Base-by-base conservation (phyloP, 2,329 filamentous ascomycete genomes). In the Cladosporium sp. region DNA sequence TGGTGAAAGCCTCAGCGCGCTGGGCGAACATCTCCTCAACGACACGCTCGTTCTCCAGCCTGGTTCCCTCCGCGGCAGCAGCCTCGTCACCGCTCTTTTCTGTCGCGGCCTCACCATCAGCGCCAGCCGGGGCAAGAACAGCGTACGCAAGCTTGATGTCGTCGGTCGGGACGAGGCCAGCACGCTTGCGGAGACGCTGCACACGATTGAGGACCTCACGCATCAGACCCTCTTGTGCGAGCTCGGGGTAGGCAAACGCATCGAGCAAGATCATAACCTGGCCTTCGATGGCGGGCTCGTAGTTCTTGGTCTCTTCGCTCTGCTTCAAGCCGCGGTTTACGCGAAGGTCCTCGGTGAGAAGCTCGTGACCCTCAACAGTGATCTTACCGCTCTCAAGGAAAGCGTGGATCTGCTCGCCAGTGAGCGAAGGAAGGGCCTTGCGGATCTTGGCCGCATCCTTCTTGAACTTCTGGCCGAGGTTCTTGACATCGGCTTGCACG, bases 101-200 rank as follows among this genome's bases (percentile, higher is more conserved):
- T 3, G 25, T 25, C 0, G 61, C 65, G 16, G 68, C 70, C 46
- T 70, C 65, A 26, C 62, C 67, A 49, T 72, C 70, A 32, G 67
- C 67, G 18, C 43, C 53, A 6, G 65, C 63, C 11, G 67, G 56
- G 8, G 87, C 85, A 58, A 96, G 80, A 5, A 98, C 88, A 65
- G 84, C 85, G 80, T 97, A 98, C 78, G 96, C 91, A 91, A 99
- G 97, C 80, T 90, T 91, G 68, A 99, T 89, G 75, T 98, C 95
- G 75, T 99, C 95, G 0, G 94, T 98, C 1, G 93, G 88, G 69
- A 93, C 88, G 61, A 99, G 83, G 0, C 92, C 92, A 8, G 93
- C 93, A 82, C 95, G 95, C 86, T 99, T 99, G 70, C 95, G 89
- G 68, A 98, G 83, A 70, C 91, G 87, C 80, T 99, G 95, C 25